A percentile compares a stretch with the other conserved stretches of the same genome.
Conservation (phyloP, 345 rosid species). For the Aquilaria yunnanensis region DNA sequence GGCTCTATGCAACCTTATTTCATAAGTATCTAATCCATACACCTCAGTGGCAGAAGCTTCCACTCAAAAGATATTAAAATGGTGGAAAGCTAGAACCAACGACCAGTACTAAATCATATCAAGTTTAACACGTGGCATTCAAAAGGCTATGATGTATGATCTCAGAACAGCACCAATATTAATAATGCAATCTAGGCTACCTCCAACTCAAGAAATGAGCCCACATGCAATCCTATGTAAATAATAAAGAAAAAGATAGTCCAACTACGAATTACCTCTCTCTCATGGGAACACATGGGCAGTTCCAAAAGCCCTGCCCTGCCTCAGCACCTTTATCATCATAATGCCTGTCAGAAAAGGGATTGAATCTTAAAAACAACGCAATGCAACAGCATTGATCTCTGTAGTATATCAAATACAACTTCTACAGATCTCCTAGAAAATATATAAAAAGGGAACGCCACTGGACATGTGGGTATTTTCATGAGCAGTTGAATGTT, state of each 20-base stretch:
- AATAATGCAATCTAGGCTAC: too few species aligned
- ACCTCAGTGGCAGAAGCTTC: too few species aligned
- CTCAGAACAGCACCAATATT: too few species aligned
- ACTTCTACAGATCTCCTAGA: not conserved
- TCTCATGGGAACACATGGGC: conserved; percentile 99
- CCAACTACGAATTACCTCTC: conserved; percentile 54
- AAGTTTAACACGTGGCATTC: too few species aligned
- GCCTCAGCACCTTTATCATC: conserved; percentile 94
- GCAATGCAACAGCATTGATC: not conserved
- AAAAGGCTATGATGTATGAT: too few species aligned
- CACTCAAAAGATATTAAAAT: too few species aligned
- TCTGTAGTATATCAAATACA: not conserved
- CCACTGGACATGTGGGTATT: not conserved
- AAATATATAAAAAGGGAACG: not conserved
- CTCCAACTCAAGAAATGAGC: too few species aligned
- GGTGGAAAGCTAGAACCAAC: too few species aligned
- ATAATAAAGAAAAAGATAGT: not conserved
- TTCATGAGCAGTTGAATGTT: too few species aligned
- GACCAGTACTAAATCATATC: too few species aligned
- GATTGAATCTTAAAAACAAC: conserved; percentile 5
- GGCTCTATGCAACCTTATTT: too few species aligned
- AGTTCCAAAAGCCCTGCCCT: conserved; percentile 95
- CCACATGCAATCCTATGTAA: not conserved
- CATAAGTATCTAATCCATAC: too few species aligned
- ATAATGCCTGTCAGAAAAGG: conserved; percentile 58